Evolutionary conservation across 2,329 filamentous ascomycete species (phyloP).

Genomic region (Colletotrichum endophyticum): DNA sequence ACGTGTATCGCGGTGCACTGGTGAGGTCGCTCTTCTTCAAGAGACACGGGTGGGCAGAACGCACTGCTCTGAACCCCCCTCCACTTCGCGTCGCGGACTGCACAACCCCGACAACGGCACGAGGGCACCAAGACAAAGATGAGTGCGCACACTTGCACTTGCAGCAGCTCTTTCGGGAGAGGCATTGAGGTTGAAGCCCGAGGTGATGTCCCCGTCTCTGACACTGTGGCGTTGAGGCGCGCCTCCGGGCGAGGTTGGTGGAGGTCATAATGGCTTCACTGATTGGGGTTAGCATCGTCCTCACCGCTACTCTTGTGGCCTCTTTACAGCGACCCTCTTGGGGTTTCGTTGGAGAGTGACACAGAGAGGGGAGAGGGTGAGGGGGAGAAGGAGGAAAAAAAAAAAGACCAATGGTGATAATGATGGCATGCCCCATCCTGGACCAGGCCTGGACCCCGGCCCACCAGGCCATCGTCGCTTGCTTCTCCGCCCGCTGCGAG

Average conservation of each 20-base stretch:
- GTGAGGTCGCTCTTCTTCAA: background rate
- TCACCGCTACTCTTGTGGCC: slow-evolving; percentile 26
- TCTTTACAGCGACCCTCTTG: slow-evolving; percentile 24
- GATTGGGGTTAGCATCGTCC: slow-evolving; percentile 21
- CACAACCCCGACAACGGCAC: background rate
- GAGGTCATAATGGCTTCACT: slow-evolving; percentile 14
- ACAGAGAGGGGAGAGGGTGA: background rate
- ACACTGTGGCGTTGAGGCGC: slow-evolving; percentile 20
- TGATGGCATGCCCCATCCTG: background rate
- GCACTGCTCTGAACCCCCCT: background rate
- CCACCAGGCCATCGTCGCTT: slow-evolving; percentile 15
- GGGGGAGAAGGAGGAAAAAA: background rate
- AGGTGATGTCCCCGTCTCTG: background rate
- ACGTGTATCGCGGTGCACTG: background rate
- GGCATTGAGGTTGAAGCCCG: background rate
- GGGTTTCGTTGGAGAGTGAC: background rate
- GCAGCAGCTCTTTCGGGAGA: background rate
- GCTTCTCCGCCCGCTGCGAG: slow-evolving; percentile 1
- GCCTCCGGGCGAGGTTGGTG: slow-evolving; percentile 12
- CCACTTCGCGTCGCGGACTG: background rate
- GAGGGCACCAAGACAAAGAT: background rate
- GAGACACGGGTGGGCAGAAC: background rate
- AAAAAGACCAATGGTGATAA: background rate
- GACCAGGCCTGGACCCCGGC: slow-evolving; percentile 1
- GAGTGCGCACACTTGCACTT: background rate